Percentiles rank a stretch among this genome's conserved stretches.
Evolutionary conservation across 768 basidiomycete species (phyloP).

Genomic region (Kwoniella shandongensis): DNA sequence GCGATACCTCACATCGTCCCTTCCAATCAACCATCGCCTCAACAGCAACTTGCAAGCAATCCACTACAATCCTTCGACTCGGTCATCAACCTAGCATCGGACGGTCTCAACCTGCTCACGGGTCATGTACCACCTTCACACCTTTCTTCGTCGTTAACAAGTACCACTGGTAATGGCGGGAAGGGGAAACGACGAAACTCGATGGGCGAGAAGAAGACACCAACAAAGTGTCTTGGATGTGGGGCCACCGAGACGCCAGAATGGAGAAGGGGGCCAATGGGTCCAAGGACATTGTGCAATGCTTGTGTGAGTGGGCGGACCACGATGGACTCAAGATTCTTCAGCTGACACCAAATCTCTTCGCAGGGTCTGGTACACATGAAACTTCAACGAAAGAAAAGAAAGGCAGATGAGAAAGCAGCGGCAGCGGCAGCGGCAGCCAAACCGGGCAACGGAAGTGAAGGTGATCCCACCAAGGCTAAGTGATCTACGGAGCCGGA

Average conservation of each 20-base stretch:
- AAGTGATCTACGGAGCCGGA: too few species aligned
- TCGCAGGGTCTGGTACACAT: slow-evolving; percentile 44
- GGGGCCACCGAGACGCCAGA: slow-evolving; percentile 54
- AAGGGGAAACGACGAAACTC: slow-evolving; percentile 18
- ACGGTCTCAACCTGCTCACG: slow-evolving; percentile 3
- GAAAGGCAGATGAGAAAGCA: slow-evolving; percentile 30
- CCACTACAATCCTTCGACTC: slow-evolving; percentile 16
- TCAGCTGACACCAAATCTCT: slow-evolving; percentile 8
- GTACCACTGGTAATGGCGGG: background rate
- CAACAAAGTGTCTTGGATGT: slow-evolving; percentile 47
- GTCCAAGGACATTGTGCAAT: slow-evolving; percentile 54
- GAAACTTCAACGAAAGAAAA: slow-evolving; percentile 40
- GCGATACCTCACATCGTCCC: slow-evolving; percentile 12
- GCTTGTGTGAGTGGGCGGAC: slow-evolving; percentile 47
- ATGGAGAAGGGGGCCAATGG: slow-evolving; percentile 54
- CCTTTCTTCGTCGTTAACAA: background rate
- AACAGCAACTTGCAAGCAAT: background rate
- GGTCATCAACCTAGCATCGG: slow-evolving; percentile 9
- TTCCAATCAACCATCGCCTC: background rate
- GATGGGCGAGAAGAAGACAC: slow-evolving; percentile 15
- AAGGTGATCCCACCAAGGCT: too few species aligned
- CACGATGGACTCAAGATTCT: too few species aligned
- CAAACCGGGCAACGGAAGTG: too few species aligned
- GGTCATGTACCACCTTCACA: background rate
- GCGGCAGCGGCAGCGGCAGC: slow-evolving; percentile 17